Base-by-base conservation (phyloP, 257 asterid genomes). In the Penstemon newberryi region DNA sequence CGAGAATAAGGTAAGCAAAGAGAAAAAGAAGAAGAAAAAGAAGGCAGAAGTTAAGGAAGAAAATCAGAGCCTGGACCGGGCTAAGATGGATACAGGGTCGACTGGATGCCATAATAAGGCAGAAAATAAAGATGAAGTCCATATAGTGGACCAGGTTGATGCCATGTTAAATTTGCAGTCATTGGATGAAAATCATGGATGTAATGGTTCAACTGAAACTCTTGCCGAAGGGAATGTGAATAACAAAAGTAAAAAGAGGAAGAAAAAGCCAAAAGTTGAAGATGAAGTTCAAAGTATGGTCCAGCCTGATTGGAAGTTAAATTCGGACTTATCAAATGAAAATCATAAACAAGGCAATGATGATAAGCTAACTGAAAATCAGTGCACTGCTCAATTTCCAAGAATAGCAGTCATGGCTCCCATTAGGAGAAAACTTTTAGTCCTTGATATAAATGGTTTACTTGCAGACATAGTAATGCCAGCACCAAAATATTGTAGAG, bases 381-480 rank as follows among this genome's bases (percentile, higher is more conserved):
- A 56, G 51, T 25, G 49, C 67, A 54, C 56, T 65, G 56, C 72
- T 56, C 74, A 13, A n/a, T n/a, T 47, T 65, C 77, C 79, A 55
- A 67, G 59, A 60, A 65, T 60, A 65, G 47, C 73, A 63, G 65
- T 45, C 3, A 3, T 41, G 33, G 69, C 66, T 70, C 67, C 82
- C 50, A 7, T 59, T 46, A 80, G 66, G 80, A 81, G 83, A 74
- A 93, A 86, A 70, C 99, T 93, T 73, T 76, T 93, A 70, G 89
- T 93, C 73, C 97, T 93, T 73, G 99, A 90, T 77, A 72, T 93
- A 47, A 93, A 93, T 81, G 99, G 99, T 73, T 74, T 93, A 77
- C 94, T 90, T 68, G 97, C 96, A 7, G 76, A 84, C 77, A 78
- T 93, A 67, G 81, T 93, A 33, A 63, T 71, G 84, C 95, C 97